Evolutionary conservation across 345 rosid genomes (phyloP).

Genomic region (Noccaea caerulescens): DNA sequence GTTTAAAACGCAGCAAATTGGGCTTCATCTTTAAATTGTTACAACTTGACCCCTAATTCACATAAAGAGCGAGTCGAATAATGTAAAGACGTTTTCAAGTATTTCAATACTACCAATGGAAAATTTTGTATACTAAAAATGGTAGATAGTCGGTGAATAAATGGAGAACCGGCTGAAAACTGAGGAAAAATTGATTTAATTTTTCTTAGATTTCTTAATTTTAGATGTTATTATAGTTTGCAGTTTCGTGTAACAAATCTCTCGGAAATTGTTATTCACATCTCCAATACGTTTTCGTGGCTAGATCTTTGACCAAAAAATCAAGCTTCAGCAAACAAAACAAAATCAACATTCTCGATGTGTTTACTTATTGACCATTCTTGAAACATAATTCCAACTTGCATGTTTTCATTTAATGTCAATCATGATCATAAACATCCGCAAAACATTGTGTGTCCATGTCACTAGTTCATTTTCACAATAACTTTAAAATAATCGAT

Average conservation of each 20-base stretch:
- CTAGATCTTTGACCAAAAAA: background rate
- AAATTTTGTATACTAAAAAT: too few species aligned
- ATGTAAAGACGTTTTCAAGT: background rate
- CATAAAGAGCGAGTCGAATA: background rate
- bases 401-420: conserved; percentile 6
- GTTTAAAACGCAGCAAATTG: background rate
- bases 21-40: background rate
- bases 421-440: background rate
- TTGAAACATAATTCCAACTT: conserved; percentile 25
- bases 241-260: background rate
- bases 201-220: background rate
- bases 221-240: background rate
- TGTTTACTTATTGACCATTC: conserved; percentile 5
- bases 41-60: background rate
- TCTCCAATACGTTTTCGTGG: background rate
- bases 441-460: background rate
- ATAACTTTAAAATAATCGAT: background rate
- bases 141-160: background rate
- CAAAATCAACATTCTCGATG: too few species aligned
- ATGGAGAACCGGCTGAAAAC: background rate
- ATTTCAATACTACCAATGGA: background rate
- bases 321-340: too few species aligned
- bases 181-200: too few species aligned
- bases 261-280: background rate
- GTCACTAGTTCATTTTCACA: background rate